A percentile compares a stretch with the other conserved stretches of the same genome.
phyloP scores from a whole-genome alignment of 108 stramenopile genomes.

The Cyclostephanos tholiformis region DNA sequence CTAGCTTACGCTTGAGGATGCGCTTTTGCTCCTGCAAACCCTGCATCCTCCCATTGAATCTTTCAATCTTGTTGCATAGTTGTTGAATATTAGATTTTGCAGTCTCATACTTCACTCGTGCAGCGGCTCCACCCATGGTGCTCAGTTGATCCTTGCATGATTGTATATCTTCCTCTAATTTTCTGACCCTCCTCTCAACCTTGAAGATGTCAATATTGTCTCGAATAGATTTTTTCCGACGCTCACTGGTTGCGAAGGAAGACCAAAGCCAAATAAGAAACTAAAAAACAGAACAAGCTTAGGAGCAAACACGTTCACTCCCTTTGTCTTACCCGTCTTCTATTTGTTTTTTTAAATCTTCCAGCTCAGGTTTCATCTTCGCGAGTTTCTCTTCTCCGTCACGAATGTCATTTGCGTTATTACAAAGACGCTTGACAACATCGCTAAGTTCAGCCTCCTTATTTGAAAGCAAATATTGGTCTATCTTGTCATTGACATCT shows the following conservation, averaged over 20 bases:
- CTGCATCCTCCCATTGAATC: conserved; percentile 59
- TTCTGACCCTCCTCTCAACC: conserved; percentile 22
- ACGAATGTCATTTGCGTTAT: conserved; percentile 23
- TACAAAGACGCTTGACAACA: conserved; percentile 31
- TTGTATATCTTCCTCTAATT: conserved; percentile 52
- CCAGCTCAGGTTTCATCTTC: conserved; percentile 51
- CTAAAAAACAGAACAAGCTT: neutral
- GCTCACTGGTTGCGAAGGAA: conserved; percentile 36
- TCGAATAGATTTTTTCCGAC: conserved; percentile 65
- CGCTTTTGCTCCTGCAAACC: conserved; percentile 71
- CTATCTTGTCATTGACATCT: conserved; percentile 38
- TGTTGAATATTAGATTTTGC: conserved; percentile 20
- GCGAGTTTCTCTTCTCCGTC: conserved; percentile 28
- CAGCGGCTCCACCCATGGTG: conserved; percentile 53
- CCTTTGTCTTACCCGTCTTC: conserved; percentile 46
- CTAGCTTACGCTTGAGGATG: conserved; percentile 55
- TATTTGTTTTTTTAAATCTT: conserved; percentile 54
- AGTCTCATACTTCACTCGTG: conserved; percentile 31
- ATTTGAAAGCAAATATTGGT: conserved; percentile 27
- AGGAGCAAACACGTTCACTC: neutral
- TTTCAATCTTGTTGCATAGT: conserved; percentile 35
- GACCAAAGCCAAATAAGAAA: neutral
- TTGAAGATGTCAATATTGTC: conserved; percentile 70
- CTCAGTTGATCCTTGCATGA: conserved; percentile 42
- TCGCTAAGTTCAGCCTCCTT: conserved; percentile 57